phyloP scores from a whole-genome alignment of 2,329 filamentous ascomycete genomes.

The Botrytis sinoallii region DNA sequence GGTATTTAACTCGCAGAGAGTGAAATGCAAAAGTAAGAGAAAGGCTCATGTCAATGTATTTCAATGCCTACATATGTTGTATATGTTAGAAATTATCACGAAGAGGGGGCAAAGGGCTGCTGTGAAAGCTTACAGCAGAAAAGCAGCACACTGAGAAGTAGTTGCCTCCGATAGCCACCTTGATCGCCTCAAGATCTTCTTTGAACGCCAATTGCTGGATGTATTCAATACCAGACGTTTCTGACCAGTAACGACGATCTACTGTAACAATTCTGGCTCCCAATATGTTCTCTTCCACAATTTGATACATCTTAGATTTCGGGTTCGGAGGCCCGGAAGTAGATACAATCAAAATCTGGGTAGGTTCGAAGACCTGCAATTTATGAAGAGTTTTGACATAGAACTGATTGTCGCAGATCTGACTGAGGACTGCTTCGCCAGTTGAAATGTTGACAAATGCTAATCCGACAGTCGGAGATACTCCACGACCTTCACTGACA shows the following conservation, averaged over 20 bases:
- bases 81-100: constrained; percentile 15
- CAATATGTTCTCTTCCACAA: constrained; percentile 69
- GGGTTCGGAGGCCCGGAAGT: constrained; percentile 62
- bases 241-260: constrained; percentile 81
- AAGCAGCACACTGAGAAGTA: constrained; percentile 84
- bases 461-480: constrained; percentile 79
- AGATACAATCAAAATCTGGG: constrained; percentile 73
- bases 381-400: constrained; percentile 89
- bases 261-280: constrained; percentile 60
- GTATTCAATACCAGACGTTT: constrained; percentile 71
- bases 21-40: constrained; percentile 69
- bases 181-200: constrained; percentile 77
- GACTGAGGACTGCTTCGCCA: constrained; percentile 79
- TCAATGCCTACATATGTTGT: constrained; percentile 59
- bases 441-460: constrained; percentile 85
- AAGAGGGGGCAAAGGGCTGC: neutral
- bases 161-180: constrained; percentile 75
- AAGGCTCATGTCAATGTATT: constrained; percentile 72
- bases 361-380: constrained; percentile 74
- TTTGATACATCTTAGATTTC: constrained; percentile 69
- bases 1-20: constrained; percentile 81
- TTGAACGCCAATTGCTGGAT: constrained; percentile 76
- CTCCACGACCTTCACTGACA: constrained; percentile 80
- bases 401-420: constrained; percentile 90
- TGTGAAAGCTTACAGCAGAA: constrained; percentile 63